These are phyloP conservation scores for Kandelia obovata DNA, from an alignment of 345 rosid genomes.

Conservation along the genomic window DNA sequence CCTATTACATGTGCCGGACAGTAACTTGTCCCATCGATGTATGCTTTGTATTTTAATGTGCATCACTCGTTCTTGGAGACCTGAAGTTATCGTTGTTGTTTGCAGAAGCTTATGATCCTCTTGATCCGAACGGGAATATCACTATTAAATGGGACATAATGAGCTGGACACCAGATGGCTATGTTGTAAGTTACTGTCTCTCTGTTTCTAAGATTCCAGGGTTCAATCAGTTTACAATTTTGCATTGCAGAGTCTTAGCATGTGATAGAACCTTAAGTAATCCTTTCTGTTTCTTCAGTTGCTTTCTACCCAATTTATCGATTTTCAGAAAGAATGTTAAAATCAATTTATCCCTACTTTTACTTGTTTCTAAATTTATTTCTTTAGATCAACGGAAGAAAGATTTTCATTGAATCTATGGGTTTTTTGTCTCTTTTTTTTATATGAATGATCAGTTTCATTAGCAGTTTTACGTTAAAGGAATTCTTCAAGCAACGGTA, in stretches of 20 bases:
- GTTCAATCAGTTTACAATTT: background rate
- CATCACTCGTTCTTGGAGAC: too few relatives aligned
- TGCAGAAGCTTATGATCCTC: constrained; percentile 38
- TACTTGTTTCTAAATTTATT: background rate
- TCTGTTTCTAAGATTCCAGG: background rate
- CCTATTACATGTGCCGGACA: background rate
- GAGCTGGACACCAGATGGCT: constrained; percentile 13
- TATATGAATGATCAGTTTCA: background rate
- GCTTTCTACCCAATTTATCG: background rate
- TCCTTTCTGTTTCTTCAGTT: background rate
- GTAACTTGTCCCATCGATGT: too few relatives aligned
- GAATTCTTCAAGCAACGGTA: too few relatives aligned
- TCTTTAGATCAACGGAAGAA: background rate
- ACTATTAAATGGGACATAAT: constrained; percentile 9
- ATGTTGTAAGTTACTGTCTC: constrained; percentile 1
- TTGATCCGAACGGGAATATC: constrained; percentile 4
- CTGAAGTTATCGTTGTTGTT: background rate
- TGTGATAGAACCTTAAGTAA: background rate
- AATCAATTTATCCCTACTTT: too few relatives aligned
- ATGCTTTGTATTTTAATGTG: too few relatives aligned
- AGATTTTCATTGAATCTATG: background rate
- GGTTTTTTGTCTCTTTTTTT: background rate
- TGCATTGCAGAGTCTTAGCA: background rate
- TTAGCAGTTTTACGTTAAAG: background rate
- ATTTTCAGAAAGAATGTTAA: too few relatives aligned